Percentiles rank a stretch among this genome's conserved stretches.
phyloP scores from a whole-genome alignment of 441 rosid genomes.

The Adansonia grandidieri region DNA sequence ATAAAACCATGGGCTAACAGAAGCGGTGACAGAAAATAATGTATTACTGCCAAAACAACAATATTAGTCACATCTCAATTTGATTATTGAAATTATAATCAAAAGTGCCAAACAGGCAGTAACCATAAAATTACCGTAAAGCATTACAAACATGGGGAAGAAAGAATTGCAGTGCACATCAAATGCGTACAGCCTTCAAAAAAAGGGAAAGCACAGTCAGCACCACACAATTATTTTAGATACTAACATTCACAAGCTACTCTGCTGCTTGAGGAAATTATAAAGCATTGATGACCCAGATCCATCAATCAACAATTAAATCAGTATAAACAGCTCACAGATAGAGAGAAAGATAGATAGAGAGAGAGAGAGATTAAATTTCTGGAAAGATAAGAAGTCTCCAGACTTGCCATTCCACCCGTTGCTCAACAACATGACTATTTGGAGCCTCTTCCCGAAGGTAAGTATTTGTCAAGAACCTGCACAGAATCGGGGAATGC shows the following conservation, averaged over 20 bases:
- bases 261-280: slow-evolving; percentile 2
- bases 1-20: slow-evolving; percentile 85
- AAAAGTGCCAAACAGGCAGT: slow-evolving; percentile 14
- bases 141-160: slow-evolving; percentile 96
- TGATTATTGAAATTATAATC: slow-evolving; percentile 15
- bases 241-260: slow-evolving; percentile 5
- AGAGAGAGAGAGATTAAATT: neutral
- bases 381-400: slow-evolving; percentile 25
- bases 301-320: neutral
- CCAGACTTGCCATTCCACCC: slow-evolving; percentile 86
- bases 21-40: slow-evolving; percentile 86
- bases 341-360: neutral
- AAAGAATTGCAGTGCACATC: slow-evolving; percentile 99
- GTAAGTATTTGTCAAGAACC: slow-evolving; percentile 88
- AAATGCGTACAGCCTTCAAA: slow-evolving; percentile 87
- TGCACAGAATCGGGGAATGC: slow-evolving; percentile 36
- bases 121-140: slow-evolving; percentile 65
- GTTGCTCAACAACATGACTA: slow-evolving; percentile 95
- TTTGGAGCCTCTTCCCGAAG: slow-evolving; percentile 96
- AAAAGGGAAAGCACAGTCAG: slow-evolving; percentile 29
- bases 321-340: slow-evolving; percentile 8
- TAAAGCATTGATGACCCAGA: neutral
- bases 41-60: slow-evolving; percentile 66
- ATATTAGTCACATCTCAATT: slow-evolving; percentile 20
- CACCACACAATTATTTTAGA: slow-evolving; percentile 24